Evolutionary conservation across 2,329 filamentous ascomycete genomes (phyloP).

Genomic region (Teratosphaeria destructans): DNA sequence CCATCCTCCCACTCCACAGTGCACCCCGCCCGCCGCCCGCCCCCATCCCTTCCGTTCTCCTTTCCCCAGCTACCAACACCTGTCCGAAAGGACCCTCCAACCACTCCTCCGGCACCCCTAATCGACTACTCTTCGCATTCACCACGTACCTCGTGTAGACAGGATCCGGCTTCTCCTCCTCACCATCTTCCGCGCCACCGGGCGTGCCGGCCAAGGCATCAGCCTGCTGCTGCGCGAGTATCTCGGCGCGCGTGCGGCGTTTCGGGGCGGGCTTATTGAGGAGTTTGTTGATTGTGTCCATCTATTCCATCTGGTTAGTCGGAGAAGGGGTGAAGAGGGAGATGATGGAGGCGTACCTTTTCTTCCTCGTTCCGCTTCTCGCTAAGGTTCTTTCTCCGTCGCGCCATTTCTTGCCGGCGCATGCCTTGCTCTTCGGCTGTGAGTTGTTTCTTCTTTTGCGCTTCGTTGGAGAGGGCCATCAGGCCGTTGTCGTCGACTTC

Average conservation of each 20-base stretch:
- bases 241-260: slow-evolving; percentile 40
- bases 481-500: slow-evolving; percentile 28
- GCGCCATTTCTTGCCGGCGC: slow-evolving; percentile 63
- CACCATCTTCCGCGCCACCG: slow-evolving; percentile 32
- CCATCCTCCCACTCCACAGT: slow-evolving; percentile 6
- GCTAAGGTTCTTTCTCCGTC: slow-evolving; percentile 61
- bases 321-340: neutral
- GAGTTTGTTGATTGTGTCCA: slow-evolving; percentile 85
- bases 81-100: slow-evolving; percentile 50
- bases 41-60: slow-evolving; percentile 25
- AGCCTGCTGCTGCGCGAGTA: slow-evolving; percentile 29
- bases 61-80: slow-evolving; percentile 31
- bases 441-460: slow-evolving; percentile 62
- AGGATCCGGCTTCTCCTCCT: slow-evolving; percentile 36
- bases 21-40: neutral
- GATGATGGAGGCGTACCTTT: slow-evolving; percentile 43
- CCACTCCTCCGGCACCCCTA: slow-evolving; percentile 61
- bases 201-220: slow-evolving; percentile 34
- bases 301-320: slow-evolving; percentile 37
- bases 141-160: slow-evolving; percentile 62
- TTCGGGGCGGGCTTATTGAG: slow-evolving; percentile 79
- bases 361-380: slow-evolving; percentile 72
- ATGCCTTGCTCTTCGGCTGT: slow-evolving; percentile 65
- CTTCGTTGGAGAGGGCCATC: slow-evolving; percentile 51
- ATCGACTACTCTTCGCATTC: slow-evolving; percentile 52